Base-by-base conservation (phyloP, 306 rosid species). In the Cicer chorassanicum region DNA sequence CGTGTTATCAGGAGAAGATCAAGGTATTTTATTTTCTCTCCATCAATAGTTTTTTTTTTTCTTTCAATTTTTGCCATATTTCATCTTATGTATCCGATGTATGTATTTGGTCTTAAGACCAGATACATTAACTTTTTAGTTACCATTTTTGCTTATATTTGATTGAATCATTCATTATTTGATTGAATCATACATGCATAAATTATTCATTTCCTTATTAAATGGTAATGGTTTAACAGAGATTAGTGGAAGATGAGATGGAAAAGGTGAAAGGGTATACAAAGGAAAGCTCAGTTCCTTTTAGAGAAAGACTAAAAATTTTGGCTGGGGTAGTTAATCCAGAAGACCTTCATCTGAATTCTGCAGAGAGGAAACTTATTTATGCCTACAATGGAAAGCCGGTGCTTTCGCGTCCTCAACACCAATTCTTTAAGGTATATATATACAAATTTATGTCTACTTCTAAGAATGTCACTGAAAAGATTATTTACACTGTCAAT, bases 331-430 rank as follows among this genome's bases (percentile, higher is more conserved):
- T 87, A 65, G 96, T 88, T 51, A 93, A 93, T 85, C 91, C 97
- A 50, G 94, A 91, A 53, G 97, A 93, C 21, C 94, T 93, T 55
- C 68, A 64, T 51, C 65, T 93, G 75, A 81, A 87, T 78, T 80
- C 90, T 7, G 50, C 98, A 2, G 98, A 90, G 81, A 93, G 54
- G 75, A 93, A 88, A 81, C 93, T 93, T n/a, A 71, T 93, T 12
- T 36, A 70, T 67, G 88, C 91, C 71, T 91, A 93, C 64, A 93
- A 93, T 75, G 92, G 91, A 80, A 91, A 93, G 85, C 97, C 97
- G 13, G 97, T 93, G 75, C 91, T 93, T 18, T 93, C 98, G 0
- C 92, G 98, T 16, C 98, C 98, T 75, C 98, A 93, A 68, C 98
- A 93, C 67, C 80, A 69, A 11, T 93, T 93, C 87, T 87, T 76